These are phyloP conservation scores for thale cress (Arabidopsis thaliana) DNA, from an alignment of 345 rosid species.

Conservation along the genomic window DNA sequence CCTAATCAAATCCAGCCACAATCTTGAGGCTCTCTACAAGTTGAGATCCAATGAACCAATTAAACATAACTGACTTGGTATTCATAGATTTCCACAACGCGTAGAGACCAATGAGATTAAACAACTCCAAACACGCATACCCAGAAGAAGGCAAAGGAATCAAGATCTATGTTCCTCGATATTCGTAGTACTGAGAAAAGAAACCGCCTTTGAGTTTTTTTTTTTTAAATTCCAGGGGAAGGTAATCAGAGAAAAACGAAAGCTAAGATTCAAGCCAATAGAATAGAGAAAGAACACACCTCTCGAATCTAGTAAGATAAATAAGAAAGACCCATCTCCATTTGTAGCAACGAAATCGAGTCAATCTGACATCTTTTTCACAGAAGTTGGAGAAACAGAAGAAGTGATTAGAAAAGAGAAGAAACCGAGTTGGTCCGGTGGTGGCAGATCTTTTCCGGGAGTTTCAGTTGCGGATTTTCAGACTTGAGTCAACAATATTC, in stretches of 20 bases:
- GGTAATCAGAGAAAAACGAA: constrained; percentile 21
- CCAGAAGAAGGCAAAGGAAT: constrained; percentile 27
- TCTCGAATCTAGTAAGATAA: constrained; percentile 28
- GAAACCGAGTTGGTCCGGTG: constrained; percentile 27
- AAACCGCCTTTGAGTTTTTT: background rate
- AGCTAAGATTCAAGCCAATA: constrained; percentile 21
- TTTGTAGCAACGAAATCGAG: constrained; percentile 31
- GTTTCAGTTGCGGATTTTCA: constrained; percentile 28
- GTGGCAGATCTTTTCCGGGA: constrained; percentile 28
- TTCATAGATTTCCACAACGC: constrained; percentile 34
- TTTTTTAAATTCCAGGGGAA: constrained; percentile 23
- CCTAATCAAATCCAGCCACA: constrained; percentile 43
- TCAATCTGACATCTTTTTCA: constrained; percentile 19
- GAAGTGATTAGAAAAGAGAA: constrained; percentile 33
- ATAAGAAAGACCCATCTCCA: constrained; percentile 36
- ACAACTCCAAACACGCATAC: constrained; percentile 36
- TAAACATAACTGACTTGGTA: constrained; percentile 13
- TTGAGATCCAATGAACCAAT: constrained; percentile 40
- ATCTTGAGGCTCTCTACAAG: constrained; percentile 14
- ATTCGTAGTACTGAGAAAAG: background rate
- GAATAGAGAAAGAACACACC: constrained; percentile 32
- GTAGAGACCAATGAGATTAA: constrained; percentile 33
- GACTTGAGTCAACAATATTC: constrained; percentile 49
- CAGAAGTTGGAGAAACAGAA: constrained; percentile 35
- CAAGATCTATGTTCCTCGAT: constrained; percentile 44